These are phyloP conservation scores for Nakataea oryzae DNA, from an alignment of 2,329 filamentous ascomycete species.

Conservation along the genomic window DNA sequence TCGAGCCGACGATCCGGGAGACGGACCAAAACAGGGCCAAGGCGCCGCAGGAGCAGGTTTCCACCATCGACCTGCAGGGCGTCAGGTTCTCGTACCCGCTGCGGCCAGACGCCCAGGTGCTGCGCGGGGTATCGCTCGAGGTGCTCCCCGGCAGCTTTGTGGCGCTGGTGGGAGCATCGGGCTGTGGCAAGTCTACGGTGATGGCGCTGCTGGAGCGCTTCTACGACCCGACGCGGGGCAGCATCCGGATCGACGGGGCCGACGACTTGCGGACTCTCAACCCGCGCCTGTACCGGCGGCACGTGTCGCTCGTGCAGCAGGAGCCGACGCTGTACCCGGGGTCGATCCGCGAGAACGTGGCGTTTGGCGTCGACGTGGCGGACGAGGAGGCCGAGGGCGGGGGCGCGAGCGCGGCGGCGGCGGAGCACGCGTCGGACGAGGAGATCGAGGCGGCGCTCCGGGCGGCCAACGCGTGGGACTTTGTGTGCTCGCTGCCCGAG, in stretches of 20 bases:
- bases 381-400: conserved; percentile 8
- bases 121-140: conserved; percentile 24
- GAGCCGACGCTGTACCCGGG: conserved; percentile 42
- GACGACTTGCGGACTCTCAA: conserved; percentile 21
- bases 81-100: conserved; percentile 56
- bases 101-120: conserved; percentile 25
- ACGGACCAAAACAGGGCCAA: conserved; percentile 26
- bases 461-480: conserved; percentile 38
- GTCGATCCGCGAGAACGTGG: conserved; percentile 35
- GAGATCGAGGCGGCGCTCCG: conserved; percentile 31
- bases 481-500: conserved; percentile 33
- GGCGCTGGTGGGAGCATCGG: conserved; percentile 44
- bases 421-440: conserved; percentile 16
- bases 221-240: conserved; percentile 31
- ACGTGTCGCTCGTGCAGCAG: conserved; percentile 46
- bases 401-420: no score
- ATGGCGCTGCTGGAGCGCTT: conserved; percentile 39
- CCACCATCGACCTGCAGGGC: conserved; percentile 36
- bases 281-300: conserved; percentile 37
- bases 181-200: conserved; percentile 52
- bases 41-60: conserved; percentile 17
- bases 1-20: conserved; percentile 29
- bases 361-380: conserved; percentile 18
- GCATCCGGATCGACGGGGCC: conserved; percentile 25
- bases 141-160: conserved; percentile 37